Evolutionary conservation across 768 basidiomycete species (phyloP), one percentile per base, ranked within the genome.

Genomic region (Calvatia gigantea): DNA sequence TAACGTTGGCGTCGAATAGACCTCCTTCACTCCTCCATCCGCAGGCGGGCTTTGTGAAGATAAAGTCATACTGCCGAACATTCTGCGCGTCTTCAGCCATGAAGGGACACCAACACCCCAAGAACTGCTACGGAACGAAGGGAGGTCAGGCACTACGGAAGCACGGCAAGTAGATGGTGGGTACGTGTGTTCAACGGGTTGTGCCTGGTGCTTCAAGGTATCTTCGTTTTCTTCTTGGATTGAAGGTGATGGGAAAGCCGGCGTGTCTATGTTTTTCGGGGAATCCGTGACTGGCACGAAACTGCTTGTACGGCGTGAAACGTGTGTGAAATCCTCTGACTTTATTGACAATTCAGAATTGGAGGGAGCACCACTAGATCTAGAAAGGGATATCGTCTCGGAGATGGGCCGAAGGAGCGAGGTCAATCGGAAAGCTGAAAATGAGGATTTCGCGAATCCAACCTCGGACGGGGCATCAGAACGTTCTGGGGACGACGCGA

Each of bases 21-120:
- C 74, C 66, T 90, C 88, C 46, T 75, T 78, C 31, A 89, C 79
- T 25, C 74, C 72, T 42, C 69, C 64, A 50, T 69, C 56, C 15
- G 67, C 27, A 6, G 69, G 53, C 9, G 69, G 64, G 14, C 65
- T 69, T 19, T 69, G 62, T 19, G 64, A 58, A 5, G 67, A 39
- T 43, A 54, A 54, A 14, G 58, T 32, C 31, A 66, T 61, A 23
- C 67, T 67, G 37, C 70, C 68, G 60, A 74, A 74, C 46, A 75
- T 69, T 56, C 73, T 77, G 33, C 77, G 76, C 2, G 77, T 64
- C 45, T 77, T 85, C 50, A 91, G 70, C 89, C 88, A 91, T 25
- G 82, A 84, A 5, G 86, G 88, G 45, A 90, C 84, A 51, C 80
- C 82, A 55, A 86, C 81, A 59, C 71, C 79, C 87, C 87, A 89